Base-by-base conservation (phyloP, 1,139 yeast species). In the Hanseniaspora uvarum region DNA sequence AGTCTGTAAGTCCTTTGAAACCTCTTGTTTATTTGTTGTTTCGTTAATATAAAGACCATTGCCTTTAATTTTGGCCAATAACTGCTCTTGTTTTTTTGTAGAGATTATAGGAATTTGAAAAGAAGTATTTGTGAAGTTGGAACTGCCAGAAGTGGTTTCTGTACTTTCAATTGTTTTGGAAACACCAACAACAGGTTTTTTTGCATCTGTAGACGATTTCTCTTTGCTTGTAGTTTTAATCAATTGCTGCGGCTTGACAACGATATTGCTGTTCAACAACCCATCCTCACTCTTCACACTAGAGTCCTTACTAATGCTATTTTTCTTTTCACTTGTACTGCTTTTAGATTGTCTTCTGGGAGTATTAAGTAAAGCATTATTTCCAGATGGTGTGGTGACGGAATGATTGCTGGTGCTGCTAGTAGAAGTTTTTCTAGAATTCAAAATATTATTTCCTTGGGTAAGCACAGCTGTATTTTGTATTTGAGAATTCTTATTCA, bases 51-150 rank as follows among this genome's bases (percentile, higher is more conserved):
- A 14, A 14, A 53, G 14, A 3, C 55, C 55, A 16, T 23, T 46
- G 1, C 53, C 55, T 33, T 33, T 31, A 12, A 59, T 56, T 12
- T 63, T 59, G 3, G 66, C 61, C 11, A 57, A 56, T 6, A 64
- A 16, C 1, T 26, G 26, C 24, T 50, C 48, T 21, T 50, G 53
- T 18, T 28, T 37, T 18, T 26, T 36, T 33, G 36, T 45, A 18
- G 46, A 24, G 11, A 31, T 48, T 2, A 26, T 23, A 10, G 41
- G 52, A 6, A 49, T 34, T 11, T 49, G 46, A 3, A 28, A 14
- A 0, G 33, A 14, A 6, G 21, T n/a, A 4, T 34, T 16, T 7
- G 34, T 34, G 8, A 34, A 2, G 18, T 2, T 16, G 2, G 37
- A 34, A 3, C 14, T 14, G n/a, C 34, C 16, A 31, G 34, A 26